Evolutionary conservation across 2,329 filamentous ascomycete genomes (phyloP).

Genomic region (Nemania diffusa): DNA sequence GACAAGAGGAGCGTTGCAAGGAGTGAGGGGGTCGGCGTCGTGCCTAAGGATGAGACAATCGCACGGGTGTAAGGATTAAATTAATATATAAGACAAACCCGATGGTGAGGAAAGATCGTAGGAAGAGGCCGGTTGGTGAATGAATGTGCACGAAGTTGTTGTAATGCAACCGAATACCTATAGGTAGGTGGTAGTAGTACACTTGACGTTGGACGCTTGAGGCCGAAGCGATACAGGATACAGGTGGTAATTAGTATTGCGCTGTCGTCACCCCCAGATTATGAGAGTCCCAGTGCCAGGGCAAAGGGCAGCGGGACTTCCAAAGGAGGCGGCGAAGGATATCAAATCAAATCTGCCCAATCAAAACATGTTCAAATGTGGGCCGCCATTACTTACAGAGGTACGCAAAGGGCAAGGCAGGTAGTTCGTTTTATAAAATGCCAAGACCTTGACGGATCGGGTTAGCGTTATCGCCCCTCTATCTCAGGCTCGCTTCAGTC

Average conservation of each 20-base stretch:
- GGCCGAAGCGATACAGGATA: conserved; percentile 9
- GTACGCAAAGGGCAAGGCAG: conserved; percentile 16
- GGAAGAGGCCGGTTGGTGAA: conserved; percentile 12
- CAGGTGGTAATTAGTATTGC: neutral
- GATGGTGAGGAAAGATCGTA: neutral
- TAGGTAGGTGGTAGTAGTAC: neutral
- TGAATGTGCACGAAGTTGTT: conserved; percentile 21
- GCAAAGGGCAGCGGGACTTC: neutral
- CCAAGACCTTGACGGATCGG: no score
- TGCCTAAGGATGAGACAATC: conserved; percentile 12
- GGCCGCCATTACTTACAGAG: no score
- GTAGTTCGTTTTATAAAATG: neutral
- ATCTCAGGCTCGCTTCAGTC: no score
- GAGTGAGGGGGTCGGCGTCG: conserved; percentile 8
- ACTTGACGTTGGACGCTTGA: conserved; percentile 13
- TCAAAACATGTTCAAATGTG: conserved; percentile 14
- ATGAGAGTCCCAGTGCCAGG: neutral
- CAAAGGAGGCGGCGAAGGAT: conserved; percentile 21
- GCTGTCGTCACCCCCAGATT: conserved; percentile 16
- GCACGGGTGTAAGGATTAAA: neutral
- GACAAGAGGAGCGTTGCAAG: neutral
- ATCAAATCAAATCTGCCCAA: conserved; percentile 9
- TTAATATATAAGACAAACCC: conserved; percentile 4
- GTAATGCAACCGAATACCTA: conserved; percentile 17
- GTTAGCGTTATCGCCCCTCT: no score